Evolutionary conservation across 805 yeast genomes (phyloP).

Genomic region (Kodamaea hsintzibuensis): DNA sequence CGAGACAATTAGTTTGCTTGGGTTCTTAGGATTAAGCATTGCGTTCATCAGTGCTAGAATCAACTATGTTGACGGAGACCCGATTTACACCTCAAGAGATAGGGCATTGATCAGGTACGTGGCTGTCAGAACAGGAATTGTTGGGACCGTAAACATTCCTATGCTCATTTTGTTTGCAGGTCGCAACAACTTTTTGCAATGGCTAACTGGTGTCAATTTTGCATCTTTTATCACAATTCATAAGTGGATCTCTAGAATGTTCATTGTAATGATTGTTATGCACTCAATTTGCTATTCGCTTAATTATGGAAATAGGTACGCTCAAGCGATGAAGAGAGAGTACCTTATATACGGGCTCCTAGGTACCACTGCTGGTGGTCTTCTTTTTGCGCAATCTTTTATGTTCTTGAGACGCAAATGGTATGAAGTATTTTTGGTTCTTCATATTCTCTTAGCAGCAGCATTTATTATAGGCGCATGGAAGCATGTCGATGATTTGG

Average conservation of each 20-base stretch:
- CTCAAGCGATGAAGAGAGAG: constrained; percentile 14
- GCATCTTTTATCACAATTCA: constrained; percentile 21
- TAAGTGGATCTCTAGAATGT: constrained; percentile 23
- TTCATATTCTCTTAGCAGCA: constrained; percentile 58
- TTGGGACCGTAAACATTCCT: constrained; percentile 56
- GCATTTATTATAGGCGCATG: constrained; percentile 49
- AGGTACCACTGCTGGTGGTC: constrained; percentile 36
- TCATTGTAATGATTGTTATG: constrained; percentile 17
- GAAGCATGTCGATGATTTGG: constrained; percentile 43
- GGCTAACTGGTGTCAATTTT: constrained; percentile 15
- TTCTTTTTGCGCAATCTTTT: constrained; percentile 47
- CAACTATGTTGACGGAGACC: constrained; percentile 26
- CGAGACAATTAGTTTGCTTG: constrained; percentile 8
- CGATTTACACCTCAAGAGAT: constrained; percentile 12
- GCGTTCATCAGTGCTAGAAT: constrained; percentile 31
- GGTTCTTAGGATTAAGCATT: constrained; percentile 13
- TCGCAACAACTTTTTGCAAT: constrained; percentile 22
- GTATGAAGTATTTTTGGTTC: constrained; percentile 54
- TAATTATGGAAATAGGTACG: constrained; percentile 13
- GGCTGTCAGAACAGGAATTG: constrained; percentile 55
- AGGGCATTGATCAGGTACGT: constrained; percentile 23
- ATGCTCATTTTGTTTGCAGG: constrained; percentile 65
- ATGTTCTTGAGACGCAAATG: constrained; percentile 45
- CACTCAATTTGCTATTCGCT: constrained; percentile 22
- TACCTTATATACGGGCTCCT: constrained; percentile 30